These are phyloP conservation scores for Trypanosoma brucei DNA, from an alignment of 208 protist species.

Conservation along the genomic window DNA sequence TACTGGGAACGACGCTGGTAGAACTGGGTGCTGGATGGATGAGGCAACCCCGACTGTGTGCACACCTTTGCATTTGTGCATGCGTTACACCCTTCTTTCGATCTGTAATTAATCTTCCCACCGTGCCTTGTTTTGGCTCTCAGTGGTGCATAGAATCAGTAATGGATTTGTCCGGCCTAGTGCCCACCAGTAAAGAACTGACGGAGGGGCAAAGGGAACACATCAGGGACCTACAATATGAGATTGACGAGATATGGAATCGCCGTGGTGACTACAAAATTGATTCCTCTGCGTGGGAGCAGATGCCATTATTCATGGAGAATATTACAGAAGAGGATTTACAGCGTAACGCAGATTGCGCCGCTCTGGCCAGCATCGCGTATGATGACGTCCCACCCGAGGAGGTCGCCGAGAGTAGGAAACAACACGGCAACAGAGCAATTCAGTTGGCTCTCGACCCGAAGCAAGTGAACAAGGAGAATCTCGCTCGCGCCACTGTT, in stretches of 20 bases:
- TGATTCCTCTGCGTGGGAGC: slow-evolving; percentile 80
- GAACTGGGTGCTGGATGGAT: no score
- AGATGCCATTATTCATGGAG: slow-evolving; percentile 90
- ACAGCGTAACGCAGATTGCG: slow-evolving; percentile 66
- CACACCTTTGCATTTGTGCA: no score
- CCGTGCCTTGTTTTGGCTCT: slow-evolving; percentile 28
- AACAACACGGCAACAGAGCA: slow-evolving; percentile 79
- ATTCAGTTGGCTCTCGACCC: slow-evolving; percentile 77
- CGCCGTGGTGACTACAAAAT: slow-evolving; percentile 80
- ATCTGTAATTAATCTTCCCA: neutral
- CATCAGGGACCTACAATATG: slow-evolving; percentile 66
- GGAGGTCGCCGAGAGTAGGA: slow-evolving; percentile 81
- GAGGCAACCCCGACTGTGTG: no score
- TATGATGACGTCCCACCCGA: slow-evolving; percentile 83
- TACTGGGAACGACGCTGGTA: no score
- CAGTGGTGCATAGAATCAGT: neutral
- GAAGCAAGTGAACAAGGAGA: slow-evolving; percentile 64
- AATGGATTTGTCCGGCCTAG: slow-evolving; percentile 33
- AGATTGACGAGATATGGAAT: slow-evolving; percentile 88
- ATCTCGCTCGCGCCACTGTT: slow-evolving; percentile 71
- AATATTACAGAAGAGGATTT: slow-evolving; percentile 80
- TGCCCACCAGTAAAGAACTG: slow-evolving; percentile 33
- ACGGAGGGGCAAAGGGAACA: slow-evolving; percentile 54
- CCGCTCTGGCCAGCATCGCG: slow-evolving; percentile 74
- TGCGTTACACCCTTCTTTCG: neutral